phyloP scores from a whole-genome alignment of 352 stramenopile genomes.

The Globisporangium cederbergense region DNA sequence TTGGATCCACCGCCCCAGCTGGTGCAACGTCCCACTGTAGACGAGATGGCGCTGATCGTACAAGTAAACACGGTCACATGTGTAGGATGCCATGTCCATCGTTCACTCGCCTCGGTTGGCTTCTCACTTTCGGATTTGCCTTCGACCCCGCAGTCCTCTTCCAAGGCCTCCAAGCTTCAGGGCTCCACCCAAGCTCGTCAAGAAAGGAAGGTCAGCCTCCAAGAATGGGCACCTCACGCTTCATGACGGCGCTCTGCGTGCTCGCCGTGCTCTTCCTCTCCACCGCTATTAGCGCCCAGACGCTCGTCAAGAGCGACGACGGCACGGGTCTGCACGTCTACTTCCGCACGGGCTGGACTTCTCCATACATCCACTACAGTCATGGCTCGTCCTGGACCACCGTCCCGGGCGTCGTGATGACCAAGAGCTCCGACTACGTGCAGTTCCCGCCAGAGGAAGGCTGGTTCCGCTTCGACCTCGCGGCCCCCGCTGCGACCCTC shows the following conservation, averaged over 20 bases:
- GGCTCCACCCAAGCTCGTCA: background rate
- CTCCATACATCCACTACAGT: slow-evolving; percentile 40
- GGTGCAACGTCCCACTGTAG: slow-evolving; percentile 1
- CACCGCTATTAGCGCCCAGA: slow-evolving; percentile 18
- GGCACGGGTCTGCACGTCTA: slow-evolving; percentile 34
- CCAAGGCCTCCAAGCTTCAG: too few relatives aligned
- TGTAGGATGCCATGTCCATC: too few relatives aligned
- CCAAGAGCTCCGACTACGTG: slow-evolving; percentile 23
- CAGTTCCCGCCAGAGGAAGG: slow-evolving; percentile 35
- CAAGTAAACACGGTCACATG: slow-evolving; percentile 1
- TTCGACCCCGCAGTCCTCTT: background rate
- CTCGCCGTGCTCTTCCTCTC: background rate
- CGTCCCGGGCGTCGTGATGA: slow-evolving; percentile 31
- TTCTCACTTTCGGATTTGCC: slow-evolving; percentile 9
- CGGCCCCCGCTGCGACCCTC: slow-evolving; percentile 17
- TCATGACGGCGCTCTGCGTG: slow-evolving; percentile 4
- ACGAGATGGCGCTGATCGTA: background rate
- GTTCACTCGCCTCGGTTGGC: background rate
- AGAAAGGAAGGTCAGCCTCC: background rate
- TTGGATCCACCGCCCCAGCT: background rate
- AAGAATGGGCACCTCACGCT: background rate
- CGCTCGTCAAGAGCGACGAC: slow-evolving; percentile 27
- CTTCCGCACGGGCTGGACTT: slow-evolving; percentile 24
- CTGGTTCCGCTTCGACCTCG: slow-evolving; percentile 41
- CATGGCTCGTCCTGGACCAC: slow-evolving; percentile 33